A percentile compares a stretch with the other conserved stretches of the same genome.
Evolutionary conservation across 2,329 filamentous ascomycete genomes (phyloP).

Genomic region (Aspergillus ochraceoroseus): DNA sequence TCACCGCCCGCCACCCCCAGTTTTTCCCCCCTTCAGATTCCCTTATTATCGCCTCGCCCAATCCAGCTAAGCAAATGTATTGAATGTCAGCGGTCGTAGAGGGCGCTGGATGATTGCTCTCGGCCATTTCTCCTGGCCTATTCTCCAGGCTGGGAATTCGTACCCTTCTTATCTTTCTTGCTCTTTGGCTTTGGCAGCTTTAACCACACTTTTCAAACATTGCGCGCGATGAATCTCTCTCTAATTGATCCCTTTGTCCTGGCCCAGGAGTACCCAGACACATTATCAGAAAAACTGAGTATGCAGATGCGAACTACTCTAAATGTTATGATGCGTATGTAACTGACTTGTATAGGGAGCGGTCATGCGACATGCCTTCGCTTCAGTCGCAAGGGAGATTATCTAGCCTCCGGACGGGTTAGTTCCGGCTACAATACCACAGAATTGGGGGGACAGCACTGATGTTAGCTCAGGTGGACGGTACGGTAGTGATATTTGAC

Average conservation of each 20-base stretch:
- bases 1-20: constrained; percentile 23
- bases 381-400: constrained; percentile 92
- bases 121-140: constrained; percentile 23
- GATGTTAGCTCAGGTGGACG: constrained; percentile 57
- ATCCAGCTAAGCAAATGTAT: constrained; percentile 8
- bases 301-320: constrained; percentile 32
- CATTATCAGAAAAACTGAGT: constrained; percentile 82
- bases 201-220: neutral
- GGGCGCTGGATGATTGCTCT: constrained; percentile 26
- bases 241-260: constrained; percentile 67
- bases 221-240: constrained; percentile 61
- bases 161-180: constrained; percentile 2
- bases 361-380: constrained; percentile 65
- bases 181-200: constrained; percentile 1
- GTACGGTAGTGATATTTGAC: constrained; percentile 92
- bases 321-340: constrained; percentile 3
- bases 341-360: constrained; percentile 44
- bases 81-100: constrained; percentile 10
- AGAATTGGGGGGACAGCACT: constrained; percentile 9
- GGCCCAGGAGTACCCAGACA: constrained; percentile 81
- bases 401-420: constrained; percentile 86
- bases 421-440: constrained; percentile 18
- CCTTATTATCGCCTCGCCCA: no score
- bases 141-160: constrained; percentile 23
- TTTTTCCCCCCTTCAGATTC: no score